Evolutionary conservation across 768 basidiomycete genomes (phyloP).

Genomic region (Xerocomellus dryophilus): DNA sequence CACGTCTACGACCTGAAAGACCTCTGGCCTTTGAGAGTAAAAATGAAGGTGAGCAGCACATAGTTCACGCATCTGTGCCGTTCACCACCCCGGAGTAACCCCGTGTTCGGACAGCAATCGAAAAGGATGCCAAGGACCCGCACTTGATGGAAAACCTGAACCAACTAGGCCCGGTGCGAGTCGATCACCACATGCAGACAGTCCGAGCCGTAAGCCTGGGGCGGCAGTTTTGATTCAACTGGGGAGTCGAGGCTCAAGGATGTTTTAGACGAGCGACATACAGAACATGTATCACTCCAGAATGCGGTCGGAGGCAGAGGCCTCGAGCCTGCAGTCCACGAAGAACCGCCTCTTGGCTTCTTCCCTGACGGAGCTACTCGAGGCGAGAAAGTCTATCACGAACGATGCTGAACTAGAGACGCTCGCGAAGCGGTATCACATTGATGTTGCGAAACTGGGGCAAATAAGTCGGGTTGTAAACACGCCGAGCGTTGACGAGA

Average conservation of each 20-base stretch:
- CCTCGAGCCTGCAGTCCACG: conserved; percentile 37
- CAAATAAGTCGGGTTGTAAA: conserved; percentile 55
- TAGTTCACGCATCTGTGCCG: background rate
- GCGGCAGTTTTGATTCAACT: background rate
- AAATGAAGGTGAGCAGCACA: conserved; percentile 40
- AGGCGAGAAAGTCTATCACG: conserved; percentile 53
- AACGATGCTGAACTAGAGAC: conserved; percentile 42
- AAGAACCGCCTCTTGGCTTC: conserved; percentile 56
- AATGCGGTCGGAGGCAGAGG: conserved; percentile 53
- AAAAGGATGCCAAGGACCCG: conserved; percentile 66
- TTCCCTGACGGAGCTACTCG: conserved; percentile 54
- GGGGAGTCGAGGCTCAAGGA: background rate
- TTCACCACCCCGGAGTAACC: background rate
- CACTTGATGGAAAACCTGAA: conserved; percentile 65
- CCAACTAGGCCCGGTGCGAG: conserved; percentile 63
- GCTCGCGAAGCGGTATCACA: conserved; percentile 52
- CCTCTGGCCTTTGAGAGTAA: conserved; percentile 50
- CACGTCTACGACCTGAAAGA: conserved; percentile 16
- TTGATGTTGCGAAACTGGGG: conserved; percentile 53
- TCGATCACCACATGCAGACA: conserved; percentile 60
- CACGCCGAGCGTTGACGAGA: conserved; percentile 57
- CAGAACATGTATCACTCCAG: conserved; percentile 53
- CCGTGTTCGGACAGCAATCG: conserved; percentile 45
- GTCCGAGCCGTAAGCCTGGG: conserved; percentile 41
- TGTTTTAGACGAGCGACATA: conserved; percentile 25